These are phyloP conservation scores for Astraeus odoratus DNA, from an alignment of 768 basidiomycete genomes.

Conservation along the genomic window DNA sequence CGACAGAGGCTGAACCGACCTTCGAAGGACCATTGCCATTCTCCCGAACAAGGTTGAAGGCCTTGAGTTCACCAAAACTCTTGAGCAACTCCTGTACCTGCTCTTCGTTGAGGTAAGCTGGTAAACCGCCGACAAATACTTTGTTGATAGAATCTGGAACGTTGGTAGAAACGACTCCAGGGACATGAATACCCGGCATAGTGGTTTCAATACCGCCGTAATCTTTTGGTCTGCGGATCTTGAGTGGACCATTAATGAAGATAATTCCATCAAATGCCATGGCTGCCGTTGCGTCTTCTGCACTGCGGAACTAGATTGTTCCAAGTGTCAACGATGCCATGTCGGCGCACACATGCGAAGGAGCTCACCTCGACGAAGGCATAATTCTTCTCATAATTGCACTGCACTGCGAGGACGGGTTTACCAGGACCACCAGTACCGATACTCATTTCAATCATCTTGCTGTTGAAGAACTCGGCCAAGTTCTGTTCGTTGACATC, in stretches of 20 bases:
- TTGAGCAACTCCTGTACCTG: slow-evolving; percentile 97
- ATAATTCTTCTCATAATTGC: slow-evolving; percentile 98
- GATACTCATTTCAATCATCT: slow-evolving; percentile 90
- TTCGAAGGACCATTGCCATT: slow-evolving; percentile 84
- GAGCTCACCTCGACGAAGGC: slow-evolving; percentile 89
- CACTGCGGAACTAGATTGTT: slow-evolving; percentile 81
- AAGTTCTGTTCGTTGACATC: slow-evolving; percentile 92
- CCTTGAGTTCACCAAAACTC: slow-evolving; percentile 94
- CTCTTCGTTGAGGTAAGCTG: slow-evolving; percentile 93
- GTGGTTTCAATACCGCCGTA: slow-evolving; percentile 75
- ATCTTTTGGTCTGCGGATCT: slow-evolving; percentile 96
- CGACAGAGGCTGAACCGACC: slow-evolving; percentile 34
- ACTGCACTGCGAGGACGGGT: slow-evolving; percentile 88
- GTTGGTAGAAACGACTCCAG: slow-evolving; percentile 93
- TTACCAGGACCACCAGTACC: slow-evolving; percentile 81
- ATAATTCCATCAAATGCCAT: slow-evolving; percentile 98
- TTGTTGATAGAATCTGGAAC: slow-evolving; percentile 98
- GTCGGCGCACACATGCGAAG: neutral
- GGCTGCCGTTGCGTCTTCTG: slow-evolving; percentile 93
- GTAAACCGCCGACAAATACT: slow-evolving; percentile 93
- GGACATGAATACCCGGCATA: slow-evolving; percentile 70
- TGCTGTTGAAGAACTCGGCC: slow-evolving; percentile 89
- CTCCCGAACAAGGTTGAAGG: slow-evolving; percentile 97
- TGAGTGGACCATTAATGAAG: slow-evolving; percentile 91
- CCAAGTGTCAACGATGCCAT: slow-evolving; percentile 7